Conservation (phyloP, 1,284 basidiomycete species). For the Psilocybe mexicana region DNA sequence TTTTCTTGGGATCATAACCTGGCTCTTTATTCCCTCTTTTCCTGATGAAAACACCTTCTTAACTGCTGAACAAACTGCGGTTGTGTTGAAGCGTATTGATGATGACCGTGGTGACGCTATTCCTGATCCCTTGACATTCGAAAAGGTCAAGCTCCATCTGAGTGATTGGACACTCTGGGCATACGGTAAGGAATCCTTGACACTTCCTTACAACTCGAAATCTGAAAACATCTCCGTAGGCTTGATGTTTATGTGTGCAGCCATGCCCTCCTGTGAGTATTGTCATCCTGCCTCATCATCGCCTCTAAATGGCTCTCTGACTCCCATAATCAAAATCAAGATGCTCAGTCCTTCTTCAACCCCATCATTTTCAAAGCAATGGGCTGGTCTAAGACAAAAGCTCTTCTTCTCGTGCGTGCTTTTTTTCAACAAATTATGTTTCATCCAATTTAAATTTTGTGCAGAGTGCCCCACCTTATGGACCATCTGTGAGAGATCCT, state of each 20-base stretch:
- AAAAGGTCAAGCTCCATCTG: conserved; percentile 38
- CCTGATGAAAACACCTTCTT: conserved; percentile 45
- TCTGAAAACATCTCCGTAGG: conserved; percentile 24
- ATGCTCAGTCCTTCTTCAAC: conserved; percentile 43
- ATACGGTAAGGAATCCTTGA: conserved; percentile 31
- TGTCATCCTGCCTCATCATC: neutral
- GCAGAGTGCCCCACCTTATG: conserved; percentile 42
- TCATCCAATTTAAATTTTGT: neutral
- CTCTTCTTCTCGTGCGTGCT: conserved; percentile 28
- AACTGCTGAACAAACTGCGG: conserved; percentile 38
- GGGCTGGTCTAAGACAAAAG: conserved; percentile 37
- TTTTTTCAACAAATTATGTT: conserved; percentile 1
- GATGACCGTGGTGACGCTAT: conserved; percentile 45
- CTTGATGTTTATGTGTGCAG: conserved; percentile 42
- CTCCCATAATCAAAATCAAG: conserved; percentile 22
- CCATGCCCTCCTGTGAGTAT: conserved; percentile 38
- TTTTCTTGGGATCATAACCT: conserved; percentile 36
- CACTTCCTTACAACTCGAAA: neutral
- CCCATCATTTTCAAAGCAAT: conserved; percentile 41
- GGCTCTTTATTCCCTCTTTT: conserved; percentile 41
- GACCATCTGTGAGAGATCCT: conserved; percentile 34
- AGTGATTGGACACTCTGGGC: conserved; percentile 46
- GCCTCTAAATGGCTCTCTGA: neutral
- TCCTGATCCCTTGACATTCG: conserved; percentile 38
- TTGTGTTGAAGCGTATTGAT: conserved; percentile 43